Base-by-base conservation (phyloP, 108 stramenopile species). In the Conticribra guillardii region DNA sequence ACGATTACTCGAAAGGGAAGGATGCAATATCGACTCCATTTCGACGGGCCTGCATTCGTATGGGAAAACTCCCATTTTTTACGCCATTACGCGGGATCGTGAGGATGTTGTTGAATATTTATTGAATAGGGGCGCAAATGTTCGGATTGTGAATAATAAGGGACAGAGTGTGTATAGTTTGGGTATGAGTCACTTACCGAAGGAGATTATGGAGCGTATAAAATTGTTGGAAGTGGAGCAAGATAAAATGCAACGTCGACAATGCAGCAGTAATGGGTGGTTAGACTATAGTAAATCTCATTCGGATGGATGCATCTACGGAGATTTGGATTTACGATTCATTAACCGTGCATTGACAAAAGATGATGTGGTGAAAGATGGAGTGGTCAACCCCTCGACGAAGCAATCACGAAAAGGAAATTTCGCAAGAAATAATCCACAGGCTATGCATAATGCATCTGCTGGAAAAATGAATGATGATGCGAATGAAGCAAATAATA, bases 31-130 rank as follows among this genome's bases (percentile, higher is more conserved):
- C 41, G 82, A 95, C 24, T 56, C 49, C 31, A 80, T 87, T 61
- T 67, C 85, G 2, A 81, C 54, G n/a, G 74, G 82, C n/a, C 50
- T 47, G 34, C 76, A 73, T 60, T 84, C 73, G 52, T 95, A 92
- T 66, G 94, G 94, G 30, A 95, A 95, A 58, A 90, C 83, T 41
- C 79, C 94, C 33, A 86, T 95, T 7, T 95, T 92, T 66, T 95
- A 84, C 74, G 88, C 94, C 2, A 34, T 78, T 4, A 95, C 94
- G 3, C 82, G 86, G 56, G 75, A 60, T 59, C 83, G 94, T 51
- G 64, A 60, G 45, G 87, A 89, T 24, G 79, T 87, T 18, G 83
- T 90, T 48, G 27, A 73, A 5, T 79, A 67, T 46, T 68, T 92
- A 33, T 65, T 89, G 14, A 37, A 71, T 17, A 28, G 50, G 2